A percentile compares a stretch with the other conserved stretches of the same genome.
phyloP scores from a whole-genome alignment of 2,329 filamentous ascomycete genomes.

The Amphichorda felina region DNA sequence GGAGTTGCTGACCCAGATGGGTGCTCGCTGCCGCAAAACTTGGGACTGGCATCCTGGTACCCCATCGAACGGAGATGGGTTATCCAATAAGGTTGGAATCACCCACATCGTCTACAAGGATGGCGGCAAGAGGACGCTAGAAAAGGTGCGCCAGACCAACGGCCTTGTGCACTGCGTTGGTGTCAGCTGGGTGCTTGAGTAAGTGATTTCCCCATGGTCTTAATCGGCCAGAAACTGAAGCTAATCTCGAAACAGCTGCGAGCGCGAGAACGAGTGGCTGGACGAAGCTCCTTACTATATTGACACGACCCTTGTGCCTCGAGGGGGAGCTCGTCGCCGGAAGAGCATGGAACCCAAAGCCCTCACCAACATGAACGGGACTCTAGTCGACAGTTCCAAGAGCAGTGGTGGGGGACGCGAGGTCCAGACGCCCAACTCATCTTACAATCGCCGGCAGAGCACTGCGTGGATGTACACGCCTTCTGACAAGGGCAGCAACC shows the following conservation, averaged over 20 bases:
- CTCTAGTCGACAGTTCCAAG: slow-evolving; percentile 34
- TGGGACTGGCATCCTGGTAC: slow-evolving; percentile 60
- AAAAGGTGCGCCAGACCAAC: slow-evolving; percentile 62
- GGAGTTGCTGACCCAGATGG: slow-evolving; percentile 69
- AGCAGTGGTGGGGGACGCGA: slow-evolving; percentile 8
- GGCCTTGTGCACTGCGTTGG: slow-evolving; percentile 78
- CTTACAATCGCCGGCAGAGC: slow-evolving; percentile 40
- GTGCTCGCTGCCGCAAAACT: slow-evolving; percentile 63
- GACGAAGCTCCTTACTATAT: slow-evolving; percentile 60
- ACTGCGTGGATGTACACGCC: slow-evolving; percentile 43
- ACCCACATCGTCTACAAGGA: slow-evolving; percentile 90
- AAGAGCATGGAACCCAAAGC: slow-evolving; percentile 74
- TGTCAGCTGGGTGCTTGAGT: slow-evolving; percentile 82
- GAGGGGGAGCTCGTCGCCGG: slow-evolving; percentile 58
- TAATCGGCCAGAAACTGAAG: too few relatives aligned
- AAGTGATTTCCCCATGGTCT: too few relatives aligned
- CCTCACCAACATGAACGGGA: slow-evolving; percentile 57
- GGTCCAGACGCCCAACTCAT: slow-evolving; percentile 29
- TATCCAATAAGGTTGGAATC: slow-evolving; percentile 51
- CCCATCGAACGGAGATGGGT: slow-evolving; percentile 18
- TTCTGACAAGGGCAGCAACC: slow-evolving; percentile 27
- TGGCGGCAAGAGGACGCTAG: slow-evolving; percentile 65
- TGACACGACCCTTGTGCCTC: slow-evolving; percentile 54
- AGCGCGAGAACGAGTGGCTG: slow-evolving; percentile 65
- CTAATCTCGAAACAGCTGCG: slow-evolving; percentile 40